A percentile compares a stretch with the other conserved stretches of the same genome.
Conservation (phyloP, 352 stramenopile species). For the Phytophthora fragariae region DNA sequence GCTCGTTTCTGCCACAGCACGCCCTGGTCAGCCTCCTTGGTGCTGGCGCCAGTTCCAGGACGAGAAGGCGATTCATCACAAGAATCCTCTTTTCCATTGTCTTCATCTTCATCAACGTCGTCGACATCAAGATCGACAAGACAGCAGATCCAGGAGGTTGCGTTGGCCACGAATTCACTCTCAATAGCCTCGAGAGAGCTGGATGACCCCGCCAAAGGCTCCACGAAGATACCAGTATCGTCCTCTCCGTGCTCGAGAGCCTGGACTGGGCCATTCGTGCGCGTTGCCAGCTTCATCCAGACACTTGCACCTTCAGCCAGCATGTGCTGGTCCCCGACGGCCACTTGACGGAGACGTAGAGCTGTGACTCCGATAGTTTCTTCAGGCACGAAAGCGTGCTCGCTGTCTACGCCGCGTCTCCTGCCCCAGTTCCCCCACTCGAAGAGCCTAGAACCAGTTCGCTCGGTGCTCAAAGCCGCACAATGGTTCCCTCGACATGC, state of each 20-base stretch:
- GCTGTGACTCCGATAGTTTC: constrained; percentile 32
- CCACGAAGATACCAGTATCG: constrained; percentile 39
- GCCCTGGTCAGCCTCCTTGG: constrained; percentile 25
- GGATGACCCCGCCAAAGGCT: constrained; percentile 30
- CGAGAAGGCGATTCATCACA: constrained; percentile 14
- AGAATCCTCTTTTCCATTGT: constrained; percentile 11
- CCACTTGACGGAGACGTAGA: constrained; percentile 52
- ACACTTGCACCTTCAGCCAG: constrained; percentile 70
- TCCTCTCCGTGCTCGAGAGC: constrained; percentile 12
- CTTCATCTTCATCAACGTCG: constrained; percentile 49
- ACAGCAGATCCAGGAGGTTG: constrained; percentile 30
- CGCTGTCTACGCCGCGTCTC: constrained; percentile 52
- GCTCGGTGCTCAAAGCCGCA: constrained; percentile 46
- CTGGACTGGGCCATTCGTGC: constrained; percentile 18
- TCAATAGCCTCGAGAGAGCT: constrained; percentile 39
- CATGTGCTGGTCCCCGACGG: constrained; percentile 63
- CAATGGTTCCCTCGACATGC: constrained; percentile 69
- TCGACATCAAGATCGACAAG: constrained; percentile 67
- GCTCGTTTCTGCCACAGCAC: constrained; percentile 37
- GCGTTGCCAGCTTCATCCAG: constrained; percentile 52
- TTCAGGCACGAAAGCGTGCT: constrained; percentile 69
- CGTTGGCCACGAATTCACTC: constrained; percentile 22
- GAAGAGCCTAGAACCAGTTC: constrained; percentile 49
- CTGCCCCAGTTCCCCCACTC: constrained; percentile 83
- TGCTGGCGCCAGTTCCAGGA: constrained; percentile 8